phyloP scores from a whole-genome alignment of 1,139 yeast species.

The Groenewaldozyma sp. region DNA sequence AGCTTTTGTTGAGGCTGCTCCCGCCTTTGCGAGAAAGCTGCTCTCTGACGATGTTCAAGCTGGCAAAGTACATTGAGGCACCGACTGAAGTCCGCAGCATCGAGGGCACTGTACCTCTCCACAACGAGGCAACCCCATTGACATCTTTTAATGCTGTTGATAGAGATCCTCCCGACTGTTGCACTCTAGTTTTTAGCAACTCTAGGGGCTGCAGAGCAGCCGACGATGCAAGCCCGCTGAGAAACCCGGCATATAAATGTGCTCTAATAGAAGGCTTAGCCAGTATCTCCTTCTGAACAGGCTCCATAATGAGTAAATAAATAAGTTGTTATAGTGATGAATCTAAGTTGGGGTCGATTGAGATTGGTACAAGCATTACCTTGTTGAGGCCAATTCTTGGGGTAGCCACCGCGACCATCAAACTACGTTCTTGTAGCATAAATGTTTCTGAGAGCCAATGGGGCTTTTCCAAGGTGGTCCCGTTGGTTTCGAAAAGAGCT shows the following conservation, averaged over 20 bases:
- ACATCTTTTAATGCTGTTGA: slow-evolving; percentile 28
- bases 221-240: slow-evolving; percentile 81
- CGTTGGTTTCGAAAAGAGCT: not conserved
- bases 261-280: too few species aligned
- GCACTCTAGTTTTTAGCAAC: slow-evolving; percentile 78
- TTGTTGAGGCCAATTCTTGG: not conserved
- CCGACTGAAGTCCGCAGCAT: slow-evolving; percentile 86
- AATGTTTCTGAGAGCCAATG: too few species aligned
- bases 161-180: slow-evolving; percentile 48
- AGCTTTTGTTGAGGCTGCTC: slow-evolving; percentile 11
- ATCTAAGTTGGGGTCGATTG: not conserved
- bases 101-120: slow-evolving; percentile 94
- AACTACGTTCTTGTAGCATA: too few species aligned
- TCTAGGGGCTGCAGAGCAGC: slow-evolving; percentile 83
- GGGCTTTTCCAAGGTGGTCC: too few species aligned
- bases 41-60: slow-evolving; percentile 54
- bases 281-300: too few species aligned
- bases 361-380: not conserved
- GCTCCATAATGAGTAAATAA: too few species aligned
- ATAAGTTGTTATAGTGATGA: too few species aligned
- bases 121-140: slow-evolving; percentile 43
- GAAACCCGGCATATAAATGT: slow-evolving; percentile 74
- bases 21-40: slow-evolving; percentile 32
- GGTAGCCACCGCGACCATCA: not conserved
- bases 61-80: slow-evolving; percentile 74